A percentile compares a stretch with the other conserved stretches of the same genome.
phyloP scores from a whole-genome alignment of 768 basidiomycete species.

The Phaeolepiota aurea region DNA sequence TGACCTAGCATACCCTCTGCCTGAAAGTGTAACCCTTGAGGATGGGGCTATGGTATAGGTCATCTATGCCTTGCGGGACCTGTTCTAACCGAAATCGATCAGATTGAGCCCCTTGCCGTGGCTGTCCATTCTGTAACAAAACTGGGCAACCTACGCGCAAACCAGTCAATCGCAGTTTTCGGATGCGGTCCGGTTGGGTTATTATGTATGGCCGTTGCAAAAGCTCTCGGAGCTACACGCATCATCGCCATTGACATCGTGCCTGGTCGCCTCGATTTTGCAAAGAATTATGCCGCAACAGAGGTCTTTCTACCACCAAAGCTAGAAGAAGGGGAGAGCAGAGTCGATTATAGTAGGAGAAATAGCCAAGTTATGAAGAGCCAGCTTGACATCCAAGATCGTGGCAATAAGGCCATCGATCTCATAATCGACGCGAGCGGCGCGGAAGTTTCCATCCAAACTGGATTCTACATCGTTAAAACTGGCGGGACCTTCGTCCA shows the following conservation, averaged over 20 bases:
- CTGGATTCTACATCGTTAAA: conserved; percentile 68
- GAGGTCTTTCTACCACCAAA: conserved; percentile 61
- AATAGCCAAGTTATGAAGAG: conserved; percentile 61
- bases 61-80: background rate
- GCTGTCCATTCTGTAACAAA: conserved; percentile 83
- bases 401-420: conserved; percentile 69
- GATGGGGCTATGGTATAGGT: conserved; percentile 84
- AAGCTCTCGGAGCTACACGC: conserved; percentile 79
- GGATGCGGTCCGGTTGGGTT: conserved; percentile 88
- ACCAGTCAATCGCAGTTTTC: conserved; percentile 75
- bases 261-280: conserved; percentile 73
- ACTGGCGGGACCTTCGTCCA: conserved; percentile 71
- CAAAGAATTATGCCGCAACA: conserved; percentile 77
- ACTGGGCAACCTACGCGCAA: conserved; percentile 63
- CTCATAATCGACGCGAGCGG: conserved; percentile 89
- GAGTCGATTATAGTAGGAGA: conserved; percentile 62
- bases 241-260: conserved; percentile 83
- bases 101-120: conserved; percentile 95
- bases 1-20: conserved; percentile 78
- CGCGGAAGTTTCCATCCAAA: conserved; percentile 88
- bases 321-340: conserved; percentile 54
- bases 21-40: conserved; percentile 78
- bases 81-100: too few species aligned
- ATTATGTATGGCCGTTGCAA: conserved; percentile 93
- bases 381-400: conserved; percentile 58